phyloP scores from a whole-genome alignment of 2,329 filamentous ascomycete species.

The Curvularia spicifera region DNA sequence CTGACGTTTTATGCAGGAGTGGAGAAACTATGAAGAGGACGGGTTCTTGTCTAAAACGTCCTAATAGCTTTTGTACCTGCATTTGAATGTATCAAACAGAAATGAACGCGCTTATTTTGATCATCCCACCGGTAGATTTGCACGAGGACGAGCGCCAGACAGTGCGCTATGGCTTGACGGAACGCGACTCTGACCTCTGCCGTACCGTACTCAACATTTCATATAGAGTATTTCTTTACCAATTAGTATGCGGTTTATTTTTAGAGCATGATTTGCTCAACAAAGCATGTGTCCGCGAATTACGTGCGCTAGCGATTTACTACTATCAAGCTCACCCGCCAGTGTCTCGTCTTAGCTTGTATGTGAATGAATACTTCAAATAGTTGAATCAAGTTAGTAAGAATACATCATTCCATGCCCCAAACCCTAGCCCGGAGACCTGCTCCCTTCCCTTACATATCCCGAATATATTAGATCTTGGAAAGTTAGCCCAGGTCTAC shows the following conservation, averaged over 20 bases:
- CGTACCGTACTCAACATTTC: background rate
- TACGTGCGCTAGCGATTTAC: too few species aligned
- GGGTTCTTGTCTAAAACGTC: background rate
- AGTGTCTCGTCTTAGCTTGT: too few species aligned
- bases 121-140: conserved; percentile 1
- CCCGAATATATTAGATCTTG: too few species aligned
- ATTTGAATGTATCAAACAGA: background rate
- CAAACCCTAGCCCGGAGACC: too few species aligned
- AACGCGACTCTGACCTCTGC: background rate
- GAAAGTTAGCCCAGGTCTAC: too few species aligned
- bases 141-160: background rate
- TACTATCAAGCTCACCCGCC: too few species aligned
- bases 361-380: too few species aligned
- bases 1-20: background rate
- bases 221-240: background rate
- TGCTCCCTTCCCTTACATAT: too few species aligned
- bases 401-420: too few species aligned
- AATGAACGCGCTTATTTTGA: background rate
- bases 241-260: background rate
- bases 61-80: background rate
- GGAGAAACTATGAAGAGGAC: background rate
- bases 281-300: too few species aligned
- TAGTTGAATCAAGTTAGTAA: too few species aligned
- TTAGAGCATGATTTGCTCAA: too few species aligned
- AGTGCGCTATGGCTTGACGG: background rate